A percentile compares a stretch with the other conserved stretches of the same genome.
These are phyloP conservation scores for Stemphylium beticola DNA, from an alignment of 2,329 filamentous ascomycete genomes.

Conservation along the genomic window DNA sequence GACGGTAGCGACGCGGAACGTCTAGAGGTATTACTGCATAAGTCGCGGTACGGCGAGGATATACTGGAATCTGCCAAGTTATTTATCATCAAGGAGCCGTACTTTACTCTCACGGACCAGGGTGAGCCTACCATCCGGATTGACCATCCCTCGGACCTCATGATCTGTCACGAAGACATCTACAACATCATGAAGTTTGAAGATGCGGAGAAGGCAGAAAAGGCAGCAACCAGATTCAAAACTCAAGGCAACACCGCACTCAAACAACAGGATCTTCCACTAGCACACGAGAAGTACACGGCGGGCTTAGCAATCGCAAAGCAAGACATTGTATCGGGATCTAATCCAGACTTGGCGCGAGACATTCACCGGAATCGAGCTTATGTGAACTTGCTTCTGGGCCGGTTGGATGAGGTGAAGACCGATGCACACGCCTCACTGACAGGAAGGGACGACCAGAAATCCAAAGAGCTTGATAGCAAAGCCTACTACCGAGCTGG, in stretches of 20 bases:
- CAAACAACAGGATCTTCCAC: conserved; percentile 47
- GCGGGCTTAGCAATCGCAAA: conserved; percentile 35
- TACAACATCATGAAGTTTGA: conserved; percentile 33
- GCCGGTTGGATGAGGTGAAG: conserved; percentile 39
- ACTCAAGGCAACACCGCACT: conserved; percentile 43
- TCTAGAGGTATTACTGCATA: conserved; percentile 34
- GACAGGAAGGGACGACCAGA: conserved; percentile 30
- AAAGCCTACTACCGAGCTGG: conserved; percentile 56
- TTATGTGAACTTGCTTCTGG: conserved; percentile 40
- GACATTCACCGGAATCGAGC: conserved; percentile 47
- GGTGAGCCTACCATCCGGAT: conserved; percentile 56
- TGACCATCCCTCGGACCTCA: conserved; percentile 61
- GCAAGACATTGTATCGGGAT: conserved; percentile 17
- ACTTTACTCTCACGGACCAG: conserved; percentile 53
- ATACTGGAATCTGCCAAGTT: conserved; percentile 45
- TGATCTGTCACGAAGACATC: conserved; percentile 41
- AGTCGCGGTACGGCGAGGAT: conserved; percentile 37
- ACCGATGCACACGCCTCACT: conserved; percentile 39
- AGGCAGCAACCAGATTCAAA: conserved; percentile 39
- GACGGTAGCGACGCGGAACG: conserved; percentile 49
- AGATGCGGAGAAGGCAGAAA: conserved; percentile 42
- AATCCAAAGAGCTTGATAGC: conserved; percentile 44
- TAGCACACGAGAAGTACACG: conserved; percentile 44
- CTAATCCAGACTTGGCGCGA: conserved; percentile 29
- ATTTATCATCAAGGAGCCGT: conserved; percentile 62